Conservation (phyloP, 768 basidiomycete species). For the Cubamyces sp. region DNA sequence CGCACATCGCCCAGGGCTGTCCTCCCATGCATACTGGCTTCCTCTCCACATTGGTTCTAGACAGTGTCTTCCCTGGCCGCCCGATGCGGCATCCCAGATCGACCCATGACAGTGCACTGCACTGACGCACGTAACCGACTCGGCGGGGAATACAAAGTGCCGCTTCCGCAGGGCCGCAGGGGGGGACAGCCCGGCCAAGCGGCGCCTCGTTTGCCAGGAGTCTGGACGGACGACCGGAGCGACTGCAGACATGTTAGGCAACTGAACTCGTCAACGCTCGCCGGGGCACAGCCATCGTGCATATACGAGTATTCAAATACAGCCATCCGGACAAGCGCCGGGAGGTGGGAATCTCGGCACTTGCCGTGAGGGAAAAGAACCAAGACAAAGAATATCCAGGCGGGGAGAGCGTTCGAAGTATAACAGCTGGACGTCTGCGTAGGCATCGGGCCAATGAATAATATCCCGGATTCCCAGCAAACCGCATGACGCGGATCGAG, state of each 20-base stretch:
- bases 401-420: no score
- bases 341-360: background rate
- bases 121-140: background rate
- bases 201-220: background rate
- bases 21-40: background rate
- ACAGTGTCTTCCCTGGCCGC: background rate
- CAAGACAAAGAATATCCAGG: no score
- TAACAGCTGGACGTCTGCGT: no score
- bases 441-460: no score
- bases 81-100: conserved; percentile 18
- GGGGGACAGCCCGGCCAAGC: conserved; percentile 14
- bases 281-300: conserved; percentile 10
- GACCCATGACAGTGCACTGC: conserved; percentile 17
- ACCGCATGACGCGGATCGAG: no score
- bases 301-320: background rate
- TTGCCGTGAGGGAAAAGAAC: background rate
- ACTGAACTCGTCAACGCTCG: conserved; percentile 2
- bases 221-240: background rate
- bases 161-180: background rate
- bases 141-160: conserved; percentile 10
- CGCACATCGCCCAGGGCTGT: conserved; percentile 17
- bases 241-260: conserved; percentile 5
- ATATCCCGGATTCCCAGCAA: no score
- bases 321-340: background rate
- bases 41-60: conserved; percentile 12